Percentiles rank a stretch among this genome's conserved stretches.
These are phyloP conservation scores for Pichia californica DNA, from an alignment of 805 yeast genomes.

Conservation along the genomic window DNA sequence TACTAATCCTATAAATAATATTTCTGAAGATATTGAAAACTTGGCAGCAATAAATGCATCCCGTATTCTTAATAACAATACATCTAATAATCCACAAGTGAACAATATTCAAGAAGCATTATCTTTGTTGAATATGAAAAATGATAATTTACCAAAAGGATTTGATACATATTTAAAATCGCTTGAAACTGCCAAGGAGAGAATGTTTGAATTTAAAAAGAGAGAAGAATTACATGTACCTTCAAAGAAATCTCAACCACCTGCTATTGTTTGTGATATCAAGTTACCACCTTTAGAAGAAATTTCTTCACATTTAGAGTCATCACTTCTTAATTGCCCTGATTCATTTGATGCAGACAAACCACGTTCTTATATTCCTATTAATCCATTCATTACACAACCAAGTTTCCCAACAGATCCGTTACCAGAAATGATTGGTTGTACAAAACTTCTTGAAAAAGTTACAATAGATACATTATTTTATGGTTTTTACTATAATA, in stretches of 20 bases:
- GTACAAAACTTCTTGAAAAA: constrained; percentile 54
- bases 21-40: constrained; percentile 1
- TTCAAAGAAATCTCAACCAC: constrained; percentile 11
- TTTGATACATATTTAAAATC: constrained; percentile 21
- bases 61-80: constrained; percentile 1
- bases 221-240: constrained; percentile 9
- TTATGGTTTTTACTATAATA: constrained; percentile 82
- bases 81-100: neutral
- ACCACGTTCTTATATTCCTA: constrained; percentile 68
- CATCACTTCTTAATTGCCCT: constrained; percentile 82
- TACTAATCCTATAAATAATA: neutral
- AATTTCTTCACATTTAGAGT: constrained; percentile 57
- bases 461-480: constrained; percentile 84
- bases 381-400: constrained; percentile 83
- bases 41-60: constrained; percentile 6
- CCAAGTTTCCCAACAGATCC: constrained; percentile 87
- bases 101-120: constrained; percentile 11
- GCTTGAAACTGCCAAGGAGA: constrained; percentile 29
- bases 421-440: constrained; percentile 55
- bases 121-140: constrained; percentile 19
- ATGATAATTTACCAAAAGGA: constrained; percentile 23
- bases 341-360: constrained; percentile 87
- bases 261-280: constrained; percentile 28
- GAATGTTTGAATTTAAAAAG: constrained; percentile 17
- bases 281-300: constrained; percentile 49